These are phyloP conservation scores for Cerrena zonata DNA, from an alignment of 1,284 basidiomycete genomes.

Conservation along the genomic window DNA sequence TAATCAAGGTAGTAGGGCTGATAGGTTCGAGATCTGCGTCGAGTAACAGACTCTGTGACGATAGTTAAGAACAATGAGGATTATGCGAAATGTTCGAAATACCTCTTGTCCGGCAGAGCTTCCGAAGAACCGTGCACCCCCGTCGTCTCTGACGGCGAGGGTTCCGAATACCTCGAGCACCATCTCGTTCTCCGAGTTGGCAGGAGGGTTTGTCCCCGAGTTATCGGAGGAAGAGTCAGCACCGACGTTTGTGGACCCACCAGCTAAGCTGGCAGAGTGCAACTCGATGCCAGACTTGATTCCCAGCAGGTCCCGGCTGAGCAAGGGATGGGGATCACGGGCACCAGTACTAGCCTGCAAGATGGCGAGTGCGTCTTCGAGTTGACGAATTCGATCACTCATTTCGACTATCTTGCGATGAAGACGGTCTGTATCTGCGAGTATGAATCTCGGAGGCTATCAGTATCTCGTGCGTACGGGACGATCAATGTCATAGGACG, in stretches of 20 bases:
- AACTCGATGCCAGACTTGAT: conserved; percentile 47
- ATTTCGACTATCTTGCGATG: conserved; percentile 67
- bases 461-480: not conserved
- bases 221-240: conserved; percentile 4
- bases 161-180: conserved; percentile 44
- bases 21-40: too few species aligned
- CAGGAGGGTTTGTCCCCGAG: not conserved
- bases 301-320: conserved; percentile 51
- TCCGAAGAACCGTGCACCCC: conserved; percentile 63
- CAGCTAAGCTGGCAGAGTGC: conserved; percentile 16
- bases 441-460: conserved; percentile 49
- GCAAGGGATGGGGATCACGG: conserved; percentile 54
- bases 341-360: conserved; percentile 32
- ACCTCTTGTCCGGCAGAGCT: conserved; percentile 55
- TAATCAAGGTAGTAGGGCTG: too few species aligned
- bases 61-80: too few species aligned
- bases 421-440: conserved; percentile 69
- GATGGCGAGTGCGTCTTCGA: conserved; percentile 64
- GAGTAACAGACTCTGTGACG: too few species aligned
- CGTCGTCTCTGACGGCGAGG: conserved; percentile 54
- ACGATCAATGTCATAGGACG: not conserved
- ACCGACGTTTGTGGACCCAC: conserved; percentile 7
- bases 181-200: conserved; percentile 14
- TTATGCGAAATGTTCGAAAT: conserved; percentile 2
- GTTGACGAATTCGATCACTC: conserved; percentile 68